Evolutionary conservation across 495 filamentous ascomycete genomes (phyloP).

Genomic region (Ramalina peruviana): DNA sequence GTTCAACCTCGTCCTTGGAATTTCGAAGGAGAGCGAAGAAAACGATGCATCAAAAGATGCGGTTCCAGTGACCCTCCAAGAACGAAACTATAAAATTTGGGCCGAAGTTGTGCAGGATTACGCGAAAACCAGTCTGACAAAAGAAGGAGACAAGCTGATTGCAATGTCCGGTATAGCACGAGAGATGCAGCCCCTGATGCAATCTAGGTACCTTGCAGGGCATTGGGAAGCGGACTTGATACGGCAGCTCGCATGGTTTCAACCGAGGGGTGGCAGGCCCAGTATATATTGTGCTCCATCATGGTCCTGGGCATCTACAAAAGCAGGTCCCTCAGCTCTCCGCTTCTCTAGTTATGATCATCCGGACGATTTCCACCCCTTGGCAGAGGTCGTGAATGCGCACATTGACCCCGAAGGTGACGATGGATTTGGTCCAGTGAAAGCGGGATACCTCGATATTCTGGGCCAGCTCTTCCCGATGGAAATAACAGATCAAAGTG

Average conservation of each 20-base stretch:
- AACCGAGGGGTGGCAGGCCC: background rate
- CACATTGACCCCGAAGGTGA: background rate
- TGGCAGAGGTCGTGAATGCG: background rate
- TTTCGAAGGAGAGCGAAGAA: background rate
- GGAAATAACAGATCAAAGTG: no score
- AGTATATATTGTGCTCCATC: constrained; percentile 6
- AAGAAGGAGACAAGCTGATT: constrained; percentile 1
- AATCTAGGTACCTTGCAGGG: constrained; percentile 1
- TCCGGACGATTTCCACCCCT: background rate
- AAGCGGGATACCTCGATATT: constrained; percentile 1
- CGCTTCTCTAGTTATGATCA: background rate
- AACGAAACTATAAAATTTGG: background rate
- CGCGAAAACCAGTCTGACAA: background rate
- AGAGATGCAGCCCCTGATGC: background rate
- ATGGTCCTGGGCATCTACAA: constrained; percentile 9
- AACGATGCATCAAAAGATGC: background rate
- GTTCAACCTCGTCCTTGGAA: background rate
- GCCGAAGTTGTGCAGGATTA: background rate
- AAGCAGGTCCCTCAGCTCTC: background rate
- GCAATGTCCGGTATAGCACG: constrained; percentile 1
- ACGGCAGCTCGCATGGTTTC: background rate
- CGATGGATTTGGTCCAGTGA: constrained; percentile 1
- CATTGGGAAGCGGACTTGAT: constrained; percentile 1
- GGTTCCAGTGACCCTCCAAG: background rate
- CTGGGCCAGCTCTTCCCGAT: background rate